Conservation (phyloP, 148 eudicot genomes). For the Mesembryanthemum crystallinum region DNA sequence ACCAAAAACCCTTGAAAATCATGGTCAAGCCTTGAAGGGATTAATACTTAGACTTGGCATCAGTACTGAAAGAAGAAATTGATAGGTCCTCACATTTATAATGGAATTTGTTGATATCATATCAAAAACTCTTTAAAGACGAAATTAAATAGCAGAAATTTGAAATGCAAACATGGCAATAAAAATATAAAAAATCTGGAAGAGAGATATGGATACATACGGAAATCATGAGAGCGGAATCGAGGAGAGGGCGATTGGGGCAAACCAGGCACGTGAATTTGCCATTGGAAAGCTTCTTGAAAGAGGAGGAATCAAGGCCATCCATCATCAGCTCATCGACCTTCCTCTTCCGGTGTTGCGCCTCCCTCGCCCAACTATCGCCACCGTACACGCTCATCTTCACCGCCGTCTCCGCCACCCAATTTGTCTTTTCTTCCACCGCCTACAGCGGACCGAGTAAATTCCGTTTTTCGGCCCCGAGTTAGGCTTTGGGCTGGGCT, state of each 20-base stretch:
- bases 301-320: conserved; percentile 38
- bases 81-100: too few species aligned
- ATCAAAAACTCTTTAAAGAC: too few species aligned
- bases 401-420: not conserved
- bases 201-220: conserved; percentile 30
- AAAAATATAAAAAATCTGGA: too few species aligned
- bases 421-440: not conserved
- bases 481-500: too few species aligned
- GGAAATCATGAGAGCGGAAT: conserved; percentile 55
- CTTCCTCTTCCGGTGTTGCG: conserved; percentile 52
- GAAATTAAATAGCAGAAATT: too few species aligned
- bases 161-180: too few species aligned
- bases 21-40: not conserved
- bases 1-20: not conserved
- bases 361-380: conserved; percentile 64
- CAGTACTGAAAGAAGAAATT: too few species aligned
- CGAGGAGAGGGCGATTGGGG: conserved; percentile 50
- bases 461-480: too few species aligned
- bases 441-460: too few species aligned
- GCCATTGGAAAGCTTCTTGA: conserved; percentile 51
- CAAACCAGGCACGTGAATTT: conserved; percentile 58
- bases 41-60: too few species aligned
- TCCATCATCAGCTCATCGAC: conserved; percentile 47
- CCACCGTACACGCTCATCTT: conserved; percentile 55
- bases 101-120: too few species aligned